Percentiles rank a stretch among this genome's conserved stretches.
Evolutionary conservation across 441 rosid species (phyloP).

Genomic region (Populus trichocarpa): DNA sequence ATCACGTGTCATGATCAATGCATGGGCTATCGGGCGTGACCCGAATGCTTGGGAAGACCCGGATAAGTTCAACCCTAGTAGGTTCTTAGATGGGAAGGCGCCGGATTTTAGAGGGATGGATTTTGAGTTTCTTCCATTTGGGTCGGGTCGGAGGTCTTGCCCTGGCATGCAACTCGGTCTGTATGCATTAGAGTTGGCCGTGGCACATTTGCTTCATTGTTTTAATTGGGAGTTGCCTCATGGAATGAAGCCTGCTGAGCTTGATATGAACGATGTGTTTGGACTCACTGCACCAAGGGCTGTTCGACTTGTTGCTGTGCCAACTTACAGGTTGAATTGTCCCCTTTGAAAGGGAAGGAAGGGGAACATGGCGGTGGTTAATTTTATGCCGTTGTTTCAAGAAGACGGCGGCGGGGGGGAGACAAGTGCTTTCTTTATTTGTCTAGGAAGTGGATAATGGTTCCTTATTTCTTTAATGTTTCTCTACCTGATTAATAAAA

Average conservation of each 20-base stretch:
- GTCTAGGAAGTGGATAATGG: no score
- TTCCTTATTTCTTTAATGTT: no score
- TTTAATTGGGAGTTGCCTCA: constrained; percentile 64
- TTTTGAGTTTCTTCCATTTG: constrained; percentile 65
- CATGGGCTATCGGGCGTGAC: constrained; percentile 67
- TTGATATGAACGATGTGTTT: constrained; percentile 64
- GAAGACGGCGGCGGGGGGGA: background rate
- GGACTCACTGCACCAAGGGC: constrained; percentile 81
- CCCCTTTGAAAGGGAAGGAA: constrained; percentile 3
- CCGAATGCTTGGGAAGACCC: constrained; percentile 54
- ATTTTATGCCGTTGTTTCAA: background rate
- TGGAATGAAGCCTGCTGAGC: constrained; percentile 47
- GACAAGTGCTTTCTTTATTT: no score
- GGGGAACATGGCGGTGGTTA: background rate
- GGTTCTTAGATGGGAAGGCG: constrained; percentile 43
- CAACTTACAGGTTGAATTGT: constrained; percentile 47
- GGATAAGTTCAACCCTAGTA: constrained; percentile 43
- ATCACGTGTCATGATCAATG: constrained; percentile 64
- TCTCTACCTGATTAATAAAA: no score
- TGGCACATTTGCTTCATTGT: constrained; percentile 60
- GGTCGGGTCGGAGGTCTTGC: constrained; percentile 81
- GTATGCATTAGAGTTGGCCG: constrained; percentile 52
- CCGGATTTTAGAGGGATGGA: constrained; percentile 60
- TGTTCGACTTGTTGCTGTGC: constrained; percentile 52
- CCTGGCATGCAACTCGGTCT: constrained; percentile 87